A percentile compares a stretch with the other conserved stretches of the same genome.
Evolutionary conservation across 257 asterid species (phyloP).

Genomic region (Coffea eugenioides): DNA sequence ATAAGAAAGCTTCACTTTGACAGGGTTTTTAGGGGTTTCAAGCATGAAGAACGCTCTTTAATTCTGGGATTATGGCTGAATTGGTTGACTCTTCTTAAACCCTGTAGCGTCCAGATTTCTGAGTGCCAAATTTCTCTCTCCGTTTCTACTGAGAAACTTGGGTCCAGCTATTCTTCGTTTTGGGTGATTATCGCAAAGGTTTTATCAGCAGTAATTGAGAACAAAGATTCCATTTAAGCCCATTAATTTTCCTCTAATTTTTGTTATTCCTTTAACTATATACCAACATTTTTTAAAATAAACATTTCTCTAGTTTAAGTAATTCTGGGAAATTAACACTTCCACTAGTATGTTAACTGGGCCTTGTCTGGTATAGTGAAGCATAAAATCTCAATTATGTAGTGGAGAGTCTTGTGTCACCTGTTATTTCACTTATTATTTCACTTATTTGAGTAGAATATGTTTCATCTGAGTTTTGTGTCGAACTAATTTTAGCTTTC

Average conservation of each 20-base stretch:
- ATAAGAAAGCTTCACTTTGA: not conserved
- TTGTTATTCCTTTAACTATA: not conserved
- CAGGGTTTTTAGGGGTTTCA: not conserved
- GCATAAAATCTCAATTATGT: not conserved
- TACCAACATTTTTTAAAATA: not conserved
- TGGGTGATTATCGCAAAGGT: not conserved
- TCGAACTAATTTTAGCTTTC: constrained; percentile 13
- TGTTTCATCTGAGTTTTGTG: not conserved
- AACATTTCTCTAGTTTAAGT: not conserved
- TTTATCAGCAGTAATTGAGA: not conserved
- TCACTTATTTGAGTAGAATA: not conserved
- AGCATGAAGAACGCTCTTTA: not conserved
- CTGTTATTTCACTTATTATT: not conserved
- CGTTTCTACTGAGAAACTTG: not conserved
- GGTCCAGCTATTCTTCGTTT: not conserved
- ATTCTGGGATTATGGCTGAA: not conserved
- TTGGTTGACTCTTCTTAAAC: not conserved
- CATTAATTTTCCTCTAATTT: not conserved
- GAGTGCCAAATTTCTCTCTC: not conserved
- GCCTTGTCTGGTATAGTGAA: not conserved
- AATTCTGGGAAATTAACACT: not conserved
- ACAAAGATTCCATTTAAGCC: not conserved
- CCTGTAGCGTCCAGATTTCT: not conserved
- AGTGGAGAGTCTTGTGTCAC: not conserved
- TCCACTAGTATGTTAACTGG: not conserved